A percentile compares a stretch with the other conserved stretches of the same genome.
Conservation (phyloP, 495 filamentous ascomycete species). For the Neurospora hispaniola region DNA sequence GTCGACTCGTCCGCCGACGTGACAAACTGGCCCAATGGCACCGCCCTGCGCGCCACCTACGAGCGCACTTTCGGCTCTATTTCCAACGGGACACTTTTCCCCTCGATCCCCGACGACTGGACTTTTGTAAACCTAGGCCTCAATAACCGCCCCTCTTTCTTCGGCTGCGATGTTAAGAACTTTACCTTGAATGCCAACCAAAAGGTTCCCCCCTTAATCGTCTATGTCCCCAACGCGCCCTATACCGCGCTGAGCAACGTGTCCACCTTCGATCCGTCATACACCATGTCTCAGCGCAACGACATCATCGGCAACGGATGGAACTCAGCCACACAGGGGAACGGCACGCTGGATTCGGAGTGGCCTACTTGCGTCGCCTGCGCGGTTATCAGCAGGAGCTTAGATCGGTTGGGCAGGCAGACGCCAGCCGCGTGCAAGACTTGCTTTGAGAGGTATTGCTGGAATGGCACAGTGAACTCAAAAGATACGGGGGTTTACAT, state of each 20-base stretch:
- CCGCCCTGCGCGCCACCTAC: conserved; percentile 73
- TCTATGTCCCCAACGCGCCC: conserved; percentile 85
- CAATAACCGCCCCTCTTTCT: conserved; percentile 82
- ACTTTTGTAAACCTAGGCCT: conserved; percentile 82
- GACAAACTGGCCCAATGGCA: conserved; percentile 75
- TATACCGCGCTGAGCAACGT: conserved; percentile 65
- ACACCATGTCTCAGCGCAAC: conserved; percentile 55
- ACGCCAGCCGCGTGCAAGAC: conserved; percentile 56
- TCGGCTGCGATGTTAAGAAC: conserved; percentile 74
- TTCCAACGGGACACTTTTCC: conserved; percentile 76
- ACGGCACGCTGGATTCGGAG: conserved; percentile 55
- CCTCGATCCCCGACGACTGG: conserved; percentile 66
- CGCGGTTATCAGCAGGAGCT: conserved; percentile 68
- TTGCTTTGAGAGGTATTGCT: conserved; percentile 81
- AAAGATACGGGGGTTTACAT: conserved; percentile 22
- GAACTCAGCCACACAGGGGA: conserved; percentile 70
- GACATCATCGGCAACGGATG: conserved; percentile 76
- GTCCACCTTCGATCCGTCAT: conserved; percentile 57
- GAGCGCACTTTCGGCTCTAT: conserved; percentile 56
- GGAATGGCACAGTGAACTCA: conserved; percentile 59
- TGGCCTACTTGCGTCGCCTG: conserved; percentile 83
- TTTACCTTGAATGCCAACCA: conserved; percentile 32
- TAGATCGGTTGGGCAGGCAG: conserved; percentile 51
- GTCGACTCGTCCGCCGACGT: conserved; percentile 82
- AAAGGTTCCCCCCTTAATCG: conserved; percentile 53